Evolutionary conservation across 768 basidiomycete genomes (phyloP), one percentile per base, ranked within the genome.

Genomic region (Lactifluus rugatus): DNA sequence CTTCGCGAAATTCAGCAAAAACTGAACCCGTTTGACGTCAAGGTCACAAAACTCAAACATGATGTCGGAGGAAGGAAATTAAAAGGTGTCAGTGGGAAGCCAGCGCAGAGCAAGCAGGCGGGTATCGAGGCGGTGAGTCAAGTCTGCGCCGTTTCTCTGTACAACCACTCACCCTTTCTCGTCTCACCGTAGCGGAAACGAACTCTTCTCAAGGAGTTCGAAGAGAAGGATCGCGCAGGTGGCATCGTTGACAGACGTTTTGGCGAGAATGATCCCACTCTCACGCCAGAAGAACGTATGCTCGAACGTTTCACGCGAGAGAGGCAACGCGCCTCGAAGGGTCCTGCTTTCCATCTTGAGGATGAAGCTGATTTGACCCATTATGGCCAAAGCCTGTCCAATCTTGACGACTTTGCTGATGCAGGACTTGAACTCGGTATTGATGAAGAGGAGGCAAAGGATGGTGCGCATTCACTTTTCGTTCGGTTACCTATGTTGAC

Each of bases 231-330:
- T 48, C 87, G 84, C 62, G 83, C 87, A 10, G 94, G 93, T 5
- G 90, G 93, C 5, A 85, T 99, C 57, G 74, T 94, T 56, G 96
- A 99, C 72, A 81, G 91, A 52, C 86, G 96, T 19, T 97, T 98
- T 68, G 96, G 96, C 73, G 96, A 99, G 79, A 85, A 90, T 68
- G 85, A 98, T 61, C 85, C 93, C 2, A 79, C 84, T 10, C 84
- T 98, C 81, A 85, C 89, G n/a, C 76, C 93, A 32, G 96, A 99
- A 70, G 95, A 98, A 64, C 87, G 93, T 61, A 97, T 97, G 86
- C 78, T 97, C 37, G 93, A 95, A 71, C 86, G 96, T 31, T 98
- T 97, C 70, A 97, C 94, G 10, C 80, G 80, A 63, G 94, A 98
- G 71, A 76, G 92, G 59, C 90, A 94, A 68, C 79, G 86, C 19